These are phyloP conservation scores for Aurinia saxatilis DNA, from an alignment of 345 rosid genomes.

Conservation along the genomic window DNA sequence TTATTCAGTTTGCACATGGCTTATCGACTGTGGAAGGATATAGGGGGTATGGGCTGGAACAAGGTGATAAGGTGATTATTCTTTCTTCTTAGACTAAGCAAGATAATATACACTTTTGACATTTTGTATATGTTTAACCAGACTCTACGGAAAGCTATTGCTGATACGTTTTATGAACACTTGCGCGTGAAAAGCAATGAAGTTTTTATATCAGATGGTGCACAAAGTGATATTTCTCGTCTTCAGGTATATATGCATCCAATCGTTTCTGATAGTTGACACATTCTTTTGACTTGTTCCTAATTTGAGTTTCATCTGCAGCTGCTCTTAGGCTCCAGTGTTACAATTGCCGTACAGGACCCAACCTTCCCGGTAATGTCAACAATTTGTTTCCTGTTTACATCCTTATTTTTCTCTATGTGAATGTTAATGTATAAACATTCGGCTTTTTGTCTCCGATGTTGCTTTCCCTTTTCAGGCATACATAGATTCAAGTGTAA, in stretches of 20 bases:
- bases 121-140: background rate
- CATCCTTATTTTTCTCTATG: no score
- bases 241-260: constrained; percentile 40
- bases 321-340: constrained; percentile 49
- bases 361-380: constrained; percentile 53
- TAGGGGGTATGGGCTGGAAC: constrained; percentile 28
- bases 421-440: background rate
- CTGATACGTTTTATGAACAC: constrained; percentile 45
- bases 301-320: constrained; percentile 23
- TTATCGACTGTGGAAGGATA: constrained; percentile 48
- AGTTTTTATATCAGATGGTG: constrained; percentile 61
- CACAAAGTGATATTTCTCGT: constrained; percentile 62
- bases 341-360: constrained; percentile 54
- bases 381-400: background rate
- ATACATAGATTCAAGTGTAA: constrained; percentile 70
- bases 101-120: background rate
- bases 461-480: constrained; percentile 35
- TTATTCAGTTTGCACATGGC: constrained; percentile 45
- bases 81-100: no score
- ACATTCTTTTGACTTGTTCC: background rate
- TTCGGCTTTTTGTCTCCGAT: background rate
- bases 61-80: constrained; percentile 13
- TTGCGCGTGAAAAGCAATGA: constrained; percentile 37
- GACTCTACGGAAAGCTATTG: constrained; percentile 47
- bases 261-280: background rate